These are phyloP conservation scores for Ophiocordyceps unilateralis DNA, from an alignment of 2,329 filamentous ascomycete species.

Conservation along the genomic window DNA sequence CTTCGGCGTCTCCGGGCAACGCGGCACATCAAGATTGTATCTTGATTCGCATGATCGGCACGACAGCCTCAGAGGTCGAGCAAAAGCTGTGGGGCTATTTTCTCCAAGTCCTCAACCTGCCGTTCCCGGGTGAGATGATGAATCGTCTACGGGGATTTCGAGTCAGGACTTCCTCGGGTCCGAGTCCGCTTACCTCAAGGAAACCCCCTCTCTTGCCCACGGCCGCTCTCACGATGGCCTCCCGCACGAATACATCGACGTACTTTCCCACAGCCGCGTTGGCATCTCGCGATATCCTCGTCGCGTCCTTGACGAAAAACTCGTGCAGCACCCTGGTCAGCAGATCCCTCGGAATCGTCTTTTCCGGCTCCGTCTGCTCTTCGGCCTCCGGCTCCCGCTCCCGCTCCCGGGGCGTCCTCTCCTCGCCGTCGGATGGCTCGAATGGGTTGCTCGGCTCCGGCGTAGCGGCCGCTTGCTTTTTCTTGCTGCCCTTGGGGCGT, in stretches of 20 bases:
- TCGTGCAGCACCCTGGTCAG: slow-evolving; percentile 64
- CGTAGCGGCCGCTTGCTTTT: slow-evolving; percentile 8
- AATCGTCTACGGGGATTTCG: not conserved
- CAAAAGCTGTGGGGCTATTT: slow-evolving; percentile 66
- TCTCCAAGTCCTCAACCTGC: slow-evolving; percentile 78
- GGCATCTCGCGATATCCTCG: slow-evolving; percentile 60
- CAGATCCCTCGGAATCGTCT: slow-evolving; percentile 53
- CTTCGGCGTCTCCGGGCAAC: not conserved
- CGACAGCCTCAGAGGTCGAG: slow-evolving; percentile 54
- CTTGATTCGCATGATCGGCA: not conserved
- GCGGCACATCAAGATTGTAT: not conserved
- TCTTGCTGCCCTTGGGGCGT: slow-evolving; percentile 13
- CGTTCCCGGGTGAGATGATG: not conserved
- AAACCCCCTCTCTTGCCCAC: slow-evolving; percentile 55
- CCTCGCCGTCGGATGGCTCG: slow-evolving; percentile 17
- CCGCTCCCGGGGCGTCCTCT: slow-evolving; percentile 4
- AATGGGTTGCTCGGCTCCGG: slow-evolving; percentile 17
- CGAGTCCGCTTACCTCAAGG: slow-evolving; percentile 43
- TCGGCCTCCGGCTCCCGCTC: slow-evolving; percentile 7
- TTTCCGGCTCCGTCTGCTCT: slow-evolving; percentile 19
- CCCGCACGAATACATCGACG: slow-evolving; percentile 77
- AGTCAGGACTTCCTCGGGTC: not conserved
- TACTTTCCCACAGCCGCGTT: slow-evolving; percentile 67
- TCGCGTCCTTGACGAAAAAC: slow-evolving; percentile 56
- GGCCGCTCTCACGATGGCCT: slow-evolving; percentile 67